Percentiles rank a stretch among this genome's conserved stretches.
phyloP scores from a whole-genome alignment of 805 yeast species.

The Alloascoidea africana region DNA sequence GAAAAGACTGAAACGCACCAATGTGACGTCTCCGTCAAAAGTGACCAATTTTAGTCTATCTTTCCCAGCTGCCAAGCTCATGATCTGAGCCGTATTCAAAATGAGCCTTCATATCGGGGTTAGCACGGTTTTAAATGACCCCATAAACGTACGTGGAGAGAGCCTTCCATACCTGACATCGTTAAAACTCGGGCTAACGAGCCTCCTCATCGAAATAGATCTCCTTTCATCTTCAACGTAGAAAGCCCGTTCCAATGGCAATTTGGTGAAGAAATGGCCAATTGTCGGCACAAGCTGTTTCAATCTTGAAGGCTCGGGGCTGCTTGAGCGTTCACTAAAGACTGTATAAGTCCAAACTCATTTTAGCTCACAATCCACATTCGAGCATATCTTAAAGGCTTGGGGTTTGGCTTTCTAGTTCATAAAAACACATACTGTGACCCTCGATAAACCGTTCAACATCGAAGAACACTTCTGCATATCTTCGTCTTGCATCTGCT shows the following conservation, averaged over 20 bases:
- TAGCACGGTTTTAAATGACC: no score
- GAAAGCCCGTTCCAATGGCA: constrained; percentile 77
- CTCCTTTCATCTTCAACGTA: constrained; percentile 67
- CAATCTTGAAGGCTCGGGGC: constrained; percentile 43
- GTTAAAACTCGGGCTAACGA: constrained; percentile 89
- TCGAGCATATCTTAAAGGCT: no score
- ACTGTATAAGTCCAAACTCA: no score
- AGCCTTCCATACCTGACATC: constrained; percentile 62
- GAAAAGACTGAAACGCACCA: constrained; percentile 7
- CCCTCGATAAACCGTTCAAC: constrained; percentile 54
- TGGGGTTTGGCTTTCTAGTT: no score
- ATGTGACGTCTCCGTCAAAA: constrained; percentile 95
- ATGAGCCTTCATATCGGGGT: no score
- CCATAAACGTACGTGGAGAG: no score
- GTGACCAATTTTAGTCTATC: constrained; percentile 51
- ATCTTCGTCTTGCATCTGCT: constrained; percentile 58
- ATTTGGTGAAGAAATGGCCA: constrained; percentile 64
- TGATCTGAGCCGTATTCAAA: constrained; percentile 77
- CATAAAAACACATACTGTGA: constrained; percentile 25
- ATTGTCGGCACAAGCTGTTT: constrained; percentile 76
- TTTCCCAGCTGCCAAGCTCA: constrained; percentile 35
- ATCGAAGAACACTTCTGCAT: constrained; percentile 68
- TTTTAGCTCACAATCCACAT: no score
- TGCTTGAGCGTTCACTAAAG: no score
- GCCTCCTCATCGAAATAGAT: constrained; percentile 64